Evolutionary conservation across 2,329 filamentous ascomycete species (phyloP).

Genomic region (Aspergillus neoniger): DNA sequence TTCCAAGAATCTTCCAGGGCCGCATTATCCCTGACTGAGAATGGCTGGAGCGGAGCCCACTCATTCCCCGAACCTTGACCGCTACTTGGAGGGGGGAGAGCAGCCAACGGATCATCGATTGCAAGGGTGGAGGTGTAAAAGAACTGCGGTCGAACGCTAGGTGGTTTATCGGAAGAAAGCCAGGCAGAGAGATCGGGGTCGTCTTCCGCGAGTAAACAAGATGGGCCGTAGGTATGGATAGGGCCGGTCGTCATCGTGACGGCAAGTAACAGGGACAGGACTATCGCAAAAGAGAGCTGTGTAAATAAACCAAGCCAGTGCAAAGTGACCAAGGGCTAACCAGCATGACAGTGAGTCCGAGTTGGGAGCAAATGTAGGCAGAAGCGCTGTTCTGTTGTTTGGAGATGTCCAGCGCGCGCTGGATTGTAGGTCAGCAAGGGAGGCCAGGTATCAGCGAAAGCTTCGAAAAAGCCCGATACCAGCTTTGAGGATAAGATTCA

Average conservation of each 20-base stretch:
- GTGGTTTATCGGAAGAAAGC: constrained; percentile 53
- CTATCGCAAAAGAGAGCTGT: background rate
- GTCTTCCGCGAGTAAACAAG: constrained; percentile 54
- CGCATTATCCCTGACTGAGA: constrained; percentile 75
- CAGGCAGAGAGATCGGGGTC: constrained; percentile 36
- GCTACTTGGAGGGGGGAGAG: constrained; percentile 58
- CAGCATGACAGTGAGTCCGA: background rate
- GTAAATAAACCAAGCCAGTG: constrained; percentile 2
- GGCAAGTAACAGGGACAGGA: background rate
- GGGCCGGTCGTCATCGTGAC: constrained; percentile 44
- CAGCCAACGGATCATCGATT: constrained; percentile 85
- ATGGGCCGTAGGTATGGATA: constrained; percentile 61
- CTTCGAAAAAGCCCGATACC: constrained; percentile 6
- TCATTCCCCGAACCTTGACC: constrained; percentile 50
- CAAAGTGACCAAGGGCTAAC: constrained; percentile 4
- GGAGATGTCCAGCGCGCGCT: constrained; percentile 6
- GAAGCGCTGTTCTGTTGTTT: background rate
- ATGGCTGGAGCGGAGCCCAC: constrained; percentile 70
- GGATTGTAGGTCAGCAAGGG: constrained; percentile 18
- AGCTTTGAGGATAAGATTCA: background rate
- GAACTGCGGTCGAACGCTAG: constrained; percentile 67
- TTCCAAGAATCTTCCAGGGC: constrained; percentile 79
- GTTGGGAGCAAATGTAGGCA: background rate
- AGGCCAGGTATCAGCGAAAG: constrained; percentile 10
- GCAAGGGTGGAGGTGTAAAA: constrained; percentile 82